These are phyloP conservation scores for Mucor lusitanicus DNA, from an alignment of 371 early-diverging fungal species.

Conservation along the genomic window DNA sequence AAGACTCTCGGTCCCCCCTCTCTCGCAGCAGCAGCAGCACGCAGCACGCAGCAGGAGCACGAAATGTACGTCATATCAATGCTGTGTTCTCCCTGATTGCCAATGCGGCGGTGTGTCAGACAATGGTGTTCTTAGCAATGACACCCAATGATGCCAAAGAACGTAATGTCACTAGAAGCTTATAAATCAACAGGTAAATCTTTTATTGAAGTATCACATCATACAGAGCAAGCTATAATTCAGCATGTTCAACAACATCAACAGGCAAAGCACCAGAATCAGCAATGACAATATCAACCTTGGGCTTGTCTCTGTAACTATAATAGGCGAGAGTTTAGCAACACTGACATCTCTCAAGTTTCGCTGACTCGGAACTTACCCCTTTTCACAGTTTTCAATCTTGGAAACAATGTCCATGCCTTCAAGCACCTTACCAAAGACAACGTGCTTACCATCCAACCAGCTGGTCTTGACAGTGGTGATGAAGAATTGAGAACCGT, in stretches of 20 bases:
- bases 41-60: background rate
- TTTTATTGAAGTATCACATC: background rate
- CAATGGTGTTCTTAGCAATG: background rate
- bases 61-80: constrained; percentile 5
- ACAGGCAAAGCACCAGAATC: constrained; percentile 73
- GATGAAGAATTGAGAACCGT: constrained; percentile 99
- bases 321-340: background rate
- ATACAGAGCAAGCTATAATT: constrained; percentile 28
- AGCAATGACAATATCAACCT: constrained; percentile 62
- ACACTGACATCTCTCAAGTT: background rate
- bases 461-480: constrained; percentile 79
- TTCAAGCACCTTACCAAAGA: constrained; percentile 86
- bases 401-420: constrained; percentile 75
- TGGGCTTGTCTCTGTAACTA: constrained; percentile 63
- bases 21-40: background rate
- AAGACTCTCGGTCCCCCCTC: too few relatives aligned
- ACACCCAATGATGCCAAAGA: background rate
- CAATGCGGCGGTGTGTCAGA: background rate
- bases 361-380: too few relatives aligned
- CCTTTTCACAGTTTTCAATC: constrained; percentile 53
- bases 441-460: constrained; percentile 89
- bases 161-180: background rate
- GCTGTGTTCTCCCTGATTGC: too few relatives aligned
- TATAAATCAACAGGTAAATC: background rate
- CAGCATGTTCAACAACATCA: constrained; percentile 35